Percentiles rank a stretch among this genome's conserved stretches.
Evolutionary conservation across 805 yeast species (phyloP).

Genomic region (Lipomyces anomalus): DNA sequence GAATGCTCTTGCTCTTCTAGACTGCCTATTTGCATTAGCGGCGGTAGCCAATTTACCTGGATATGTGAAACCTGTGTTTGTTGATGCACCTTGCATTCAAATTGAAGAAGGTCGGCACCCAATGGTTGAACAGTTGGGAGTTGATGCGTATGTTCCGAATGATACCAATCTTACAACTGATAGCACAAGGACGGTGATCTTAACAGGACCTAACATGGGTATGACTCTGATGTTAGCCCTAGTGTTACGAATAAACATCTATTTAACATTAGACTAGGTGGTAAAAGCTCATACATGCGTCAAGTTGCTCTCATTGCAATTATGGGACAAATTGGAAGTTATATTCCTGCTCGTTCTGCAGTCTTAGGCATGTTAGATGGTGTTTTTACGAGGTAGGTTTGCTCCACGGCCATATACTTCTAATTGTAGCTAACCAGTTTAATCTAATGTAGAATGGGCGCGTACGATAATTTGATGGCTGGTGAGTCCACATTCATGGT

Average conservation of each 20-base stretch:
- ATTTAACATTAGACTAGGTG: conserved; percentile 53
- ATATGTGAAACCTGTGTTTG: conserved; percentile 49
- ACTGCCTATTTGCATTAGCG: conserved; percentile 62
- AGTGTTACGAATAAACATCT: neutral
- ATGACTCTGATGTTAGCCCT: neutral
- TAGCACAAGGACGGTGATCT: conserved; percentile 51
- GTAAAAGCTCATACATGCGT: conserved; percentile 70
- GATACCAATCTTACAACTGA: conserved; percentile 46
- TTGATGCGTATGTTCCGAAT: conserved; percentile 56
- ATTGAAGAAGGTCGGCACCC: conserved; percentile 62
- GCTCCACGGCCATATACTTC: neutral
- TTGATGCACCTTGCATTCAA: conserved; percentile 42
- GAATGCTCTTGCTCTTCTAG: conserved; percentile 49
- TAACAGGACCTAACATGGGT: conserved; percentile 67
- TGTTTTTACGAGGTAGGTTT: conserved; percentile 36
- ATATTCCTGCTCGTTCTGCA: conserved; percentile 61
- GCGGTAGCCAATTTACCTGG: conserved; percentile 48
- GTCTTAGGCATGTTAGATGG: conserved; percentile 62
- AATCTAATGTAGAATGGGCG: conserved; percentile 64
- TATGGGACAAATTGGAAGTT: conserved; percentile 74
- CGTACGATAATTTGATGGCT: conserved; percentile 65
- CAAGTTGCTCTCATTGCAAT: conserved; percentile 66
- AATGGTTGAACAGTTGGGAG: conserved; percentile 48
- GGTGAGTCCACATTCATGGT: conserved; percentile 83
- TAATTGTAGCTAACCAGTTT: too few species aligned